These are phyloP conservation scores for Cercospora sp. DNA, from an alignment of 2,329 filamentous ascomycete species.

Conservation along the genomic window DNA sequence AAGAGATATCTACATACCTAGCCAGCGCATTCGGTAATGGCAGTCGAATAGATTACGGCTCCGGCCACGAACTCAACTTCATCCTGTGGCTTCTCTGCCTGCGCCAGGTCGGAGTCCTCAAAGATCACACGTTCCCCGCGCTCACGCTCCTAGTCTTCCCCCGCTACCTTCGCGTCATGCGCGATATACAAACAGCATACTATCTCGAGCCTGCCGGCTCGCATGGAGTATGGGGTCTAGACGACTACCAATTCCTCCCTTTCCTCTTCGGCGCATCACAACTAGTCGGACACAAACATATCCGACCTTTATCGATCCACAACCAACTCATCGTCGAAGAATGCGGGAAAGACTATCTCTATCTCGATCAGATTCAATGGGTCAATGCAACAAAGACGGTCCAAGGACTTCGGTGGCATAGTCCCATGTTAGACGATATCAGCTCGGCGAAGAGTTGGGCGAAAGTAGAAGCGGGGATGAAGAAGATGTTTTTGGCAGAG, in stretches of 20 bases:
- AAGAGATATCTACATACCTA: constrained; percentile 78
- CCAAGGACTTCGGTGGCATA: constrained; percentile 91
- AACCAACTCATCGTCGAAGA: constrained; percentile 86
- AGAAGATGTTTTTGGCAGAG: constrained; percentile 92
- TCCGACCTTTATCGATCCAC: constrained; percentile 66
- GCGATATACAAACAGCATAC: constrained; percentile 82
- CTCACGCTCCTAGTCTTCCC: constrained; percentile 77
- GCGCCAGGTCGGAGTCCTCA: constrained; percentile 71
- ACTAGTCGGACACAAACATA: constrained; percentile 65
- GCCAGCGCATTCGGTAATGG: constrained; percentile 82
- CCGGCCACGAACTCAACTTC: constrained; percentile 96
- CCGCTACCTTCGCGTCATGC: constrained; percentile 83
- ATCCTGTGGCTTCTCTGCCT: constrained; percentile 95
- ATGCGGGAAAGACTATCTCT: constrained; percentile 78
- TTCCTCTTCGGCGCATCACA: constrained; percentile 54
- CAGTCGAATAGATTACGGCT: constrained; percentile 90
- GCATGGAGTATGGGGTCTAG: constrained; percentile 55
- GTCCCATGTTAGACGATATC: constrained; percentile 97
- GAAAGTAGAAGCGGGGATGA: constrained; percentile 94
- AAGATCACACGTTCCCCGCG: constrained; percentile 65
- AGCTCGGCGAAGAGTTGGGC: constrained; percentile 83
- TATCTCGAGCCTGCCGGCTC: constrained; percentile 78
- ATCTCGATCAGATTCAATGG: constrained; percentile 88
- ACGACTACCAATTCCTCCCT: constrained; percentile 56
- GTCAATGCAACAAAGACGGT: constrained; percentile 97